These are phyloP conservation scores for Penicillium subrubescens DNA, from an alignment of 495 filamentous ascomycete species.

Conservation along the genomic window DNA sequence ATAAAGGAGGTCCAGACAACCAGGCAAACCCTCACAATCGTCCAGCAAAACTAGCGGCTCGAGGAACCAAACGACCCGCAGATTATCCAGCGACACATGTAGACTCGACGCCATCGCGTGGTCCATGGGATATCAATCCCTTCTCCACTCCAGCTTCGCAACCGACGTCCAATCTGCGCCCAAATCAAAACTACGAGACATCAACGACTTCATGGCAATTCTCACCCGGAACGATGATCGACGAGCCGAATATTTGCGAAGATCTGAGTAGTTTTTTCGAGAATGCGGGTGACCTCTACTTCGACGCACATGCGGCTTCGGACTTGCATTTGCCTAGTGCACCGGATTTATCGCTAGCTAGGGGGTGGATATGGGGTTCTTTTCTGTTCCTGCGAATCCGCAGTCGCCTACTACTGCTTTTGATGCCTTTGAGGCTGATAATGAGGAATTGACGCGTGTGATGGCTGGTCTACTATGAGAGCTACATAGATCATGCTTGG, in stretches of 20 bases:
- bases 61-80: not conserved
- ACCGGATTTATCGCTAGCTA: constrained; percentile 1
- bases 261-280: constrained; percentile 50
- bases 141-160: not conserved
- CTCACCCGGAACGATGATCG: constrained; percentile 14
- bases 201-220: constrained; percentile 24
- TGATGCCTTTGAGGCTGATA: constrained; percentile 41
- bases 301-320: constrained; percentile 27
- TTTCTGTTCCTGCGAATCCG: constrained; percentile 2
- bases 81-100: not conserved
- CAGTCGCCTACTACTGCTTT: constrained; percentile 16
- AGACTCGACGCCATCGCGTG: not conserved
- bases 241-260: constrained; percentile 34
- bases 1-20: constrained; percentile 13
- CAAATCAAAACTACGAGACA: not conserved
- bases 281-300: constrained; percentile 44
- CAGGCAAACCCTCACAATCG: not conserved
- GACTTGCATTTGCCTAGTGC: not conserved
- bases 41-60: not conserved
- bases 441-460: constrained; percentile 44
- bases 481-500: not conserved
- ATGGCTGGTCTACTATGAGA: constrained; percentile 47
- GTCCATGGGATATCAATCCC: not conserved
- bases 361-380: constrained; percentile 20
- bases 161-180: not conserved